Percentiles rank a stretch among this genome's conserved stretches.
Conservation (phyloP, 1,139 yeast species). For the Yamadazyma buinensis region DNA sequence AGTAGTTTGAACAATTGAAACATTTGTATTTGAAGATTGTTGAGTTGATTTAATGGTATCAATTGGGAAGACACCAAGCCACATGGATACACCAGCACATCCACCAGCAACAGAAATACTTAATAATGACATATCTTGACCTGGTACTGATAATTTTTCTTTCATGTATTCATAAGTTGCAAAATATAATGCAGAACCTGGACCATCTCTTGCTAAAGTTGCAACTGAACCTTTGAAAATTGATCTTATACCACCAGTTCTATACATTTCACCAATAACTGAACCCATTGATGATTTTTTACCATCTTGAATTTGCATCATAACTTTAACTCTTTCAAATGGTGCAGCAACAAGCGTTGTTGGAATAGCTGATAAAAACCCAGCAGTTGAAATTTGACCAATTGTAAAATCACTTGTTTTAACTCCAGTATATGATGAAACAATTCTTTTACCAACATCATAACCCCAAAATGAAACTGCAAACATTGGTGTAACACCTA, state of each 20-base stretch:
- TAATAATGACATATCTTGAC: slow-evolving; percentile 57
- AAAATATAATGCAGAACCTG: slow-evolving; percentile 95
- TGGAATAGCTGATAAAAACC: slow-evolving; percentile 93
- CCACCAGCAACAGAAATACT: slow-evolving; percentile 93
- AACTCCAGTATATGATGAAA: slow-evolving; percentile 42
- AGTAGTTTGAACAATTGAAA: slow-evolving; percentile 66
- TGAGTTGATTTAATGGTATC: slow-evolving; percentile 92
- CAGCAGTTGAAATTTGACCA: slow-evolving; percentile 81
- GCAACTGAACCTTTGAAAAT: slow-evolving; percentile 90
- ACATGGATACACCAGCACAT: slow-evolving; percentile 92
- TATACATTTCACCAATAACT: slow-evolving; percentile 67
- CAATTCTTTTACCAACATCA: slow-evolving; percentile 83
- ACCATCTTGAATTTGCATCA: slow-evolving; percentile 74
- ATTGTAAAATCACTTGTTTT: slow-evolving; percentile 49
- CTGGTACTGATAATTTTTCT: slow-evolving; percentile 52
- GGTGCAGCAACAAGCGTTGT: slow-evolving; percentile 96
- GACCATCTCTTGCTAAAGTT: slow-evolving; percentile 94
- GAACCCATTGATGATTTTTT: slow-evolving; percentile 51
- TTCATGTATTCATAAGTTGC: slow-evolving; percentile 90
- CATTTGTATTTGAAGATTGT: slow-evolving; percentile 58
- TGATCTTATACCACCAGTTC: slow-evolving; percentile 79
- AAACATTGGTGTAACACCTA: slow-evolving; percentile 98
- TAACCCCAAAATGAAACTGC: slow-evolving; percentile 99
- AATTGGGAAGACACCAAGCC: slow-evolving; percentile 94
- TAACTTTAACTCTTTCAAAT: slow-evolving; percentile 91